Evolutionary conservation across 257 asterid genomes (phyloP), one percentile per base, ranked within the genome.

Genomic region (Perilla frutescens): DNA sequence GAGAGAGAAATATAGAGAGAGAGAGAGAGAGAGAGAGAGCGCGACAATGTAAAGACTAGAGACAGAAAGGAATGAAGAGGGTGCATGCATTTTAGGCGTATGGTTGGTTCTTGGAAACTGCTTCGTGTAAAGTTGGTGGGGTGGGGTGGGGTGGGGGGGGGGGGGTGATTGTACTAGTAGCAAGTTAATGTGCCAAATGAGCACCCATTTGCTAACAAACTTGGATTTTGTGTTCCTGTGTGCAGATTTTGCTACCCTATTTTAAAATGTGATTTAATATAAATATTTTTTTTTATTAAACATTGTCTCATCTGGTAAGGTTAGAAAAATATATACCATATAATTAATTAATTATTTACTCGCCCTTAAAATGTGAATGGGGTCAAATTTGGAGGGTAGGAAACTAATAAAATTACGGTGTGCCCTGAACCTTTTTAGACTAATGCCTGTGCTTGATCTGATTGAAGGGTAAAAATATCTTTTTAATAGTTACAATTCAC

Each of bases 71-170:
- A 68, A 50, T 68, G 68, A 13, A 48, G n/a, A 47, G 68, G 76
- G 82, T 88, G 85, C 93, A 85, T 89, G 93, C 83, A 89, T 80
- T 81, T 85, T 66, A 61, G 83, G 86, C 64, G 41, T 66, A 77
- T 64, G 81, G 83, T 40, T 78, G 76, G 89, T 89, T 91, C 94
- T 81, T 62, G 87, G 96, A 89, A 91, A 73, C 41, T 87, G 84
- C 87, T 84, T 70, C 0, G 39, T 84, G 91, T 81, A 76, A 81
- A 83, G 93, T 81, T 77, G 91, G 86, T 77, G 87, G 76, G 75
- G 11, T 37, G 26, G 26, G 26, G 26, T 20, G 26, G 26, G 26
- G 26, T 20, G 26, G 26, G 26, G 26, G 26, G 26, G 26, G 26
- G 26, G 26, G 26, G 26, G 26, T 20, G 26, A 20, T 20, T 20